These are phyloP conservation scores for Linum tenue DNA, from an alignment of 345 rosid genomes.

Conservation along the genomic window DNA sequence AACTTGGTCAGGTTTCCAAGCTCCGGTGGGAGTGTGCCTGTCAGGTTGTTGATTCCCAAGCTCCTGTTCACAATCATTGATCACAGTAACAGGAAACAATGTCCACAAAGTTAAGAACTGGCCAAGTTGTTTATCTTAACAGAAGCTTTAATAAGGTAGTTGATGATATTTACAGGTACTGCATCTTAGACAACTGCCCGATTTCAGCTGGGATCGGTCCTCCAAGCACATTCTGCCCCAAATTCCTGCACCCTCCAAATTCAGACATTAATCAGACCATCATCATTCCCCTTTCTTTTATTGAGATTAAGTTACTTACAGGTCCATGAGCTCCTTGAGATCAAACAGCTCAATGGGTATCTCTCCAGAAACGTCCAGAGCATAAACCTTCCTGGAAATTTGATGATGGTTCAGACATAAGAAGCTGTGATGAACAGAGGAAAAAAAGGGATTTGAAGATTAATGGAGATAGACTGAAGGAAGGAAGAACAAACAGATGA, in stretches of 20 bases:
- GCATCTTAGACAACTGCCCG: conserved; percentile 36
- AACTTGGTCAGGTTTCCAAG: conserved; percentile 47
- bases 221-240: conserved; percentile 41
- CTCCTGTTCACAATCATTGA: conserved; percentile 28
- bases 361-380: conserved; percentile 43
- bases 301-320: conserved; percentile 24
- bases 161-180: conserved; percentile 37
- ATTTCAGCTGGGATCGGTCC: conserved; percentile 45
- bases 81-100: neutral
- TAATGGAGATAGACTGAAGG: neutral
- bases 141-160: neutral
- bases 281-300: neutral
- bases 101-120: neutral
- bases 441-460: neutral
- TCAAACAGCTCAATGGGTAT: conserved; percentile 40
- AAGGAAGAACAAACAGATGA: conserved; percentile 28
- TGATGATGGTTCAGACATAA: neutral
- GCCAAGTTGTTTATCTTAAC: too few species aligned
- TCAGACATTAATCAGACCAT: conserved; percentile 1
- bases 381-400: conserved; percentile 47
- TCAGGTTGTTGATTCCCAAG: conserved; percentile 52
- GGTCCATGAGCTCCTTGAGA: conserved; percentile 36
- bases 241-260: conserved; percentile 28
- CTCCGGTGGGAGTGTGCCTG: conserved; percentile 39
- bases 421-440: neutral